A percentile compares a stretch with the other conserved stretches of the same genome.
Evolutionary conservation across 208 protist genomes (phyloP).

Genomic region (Crithidia mellificae): DNA sequence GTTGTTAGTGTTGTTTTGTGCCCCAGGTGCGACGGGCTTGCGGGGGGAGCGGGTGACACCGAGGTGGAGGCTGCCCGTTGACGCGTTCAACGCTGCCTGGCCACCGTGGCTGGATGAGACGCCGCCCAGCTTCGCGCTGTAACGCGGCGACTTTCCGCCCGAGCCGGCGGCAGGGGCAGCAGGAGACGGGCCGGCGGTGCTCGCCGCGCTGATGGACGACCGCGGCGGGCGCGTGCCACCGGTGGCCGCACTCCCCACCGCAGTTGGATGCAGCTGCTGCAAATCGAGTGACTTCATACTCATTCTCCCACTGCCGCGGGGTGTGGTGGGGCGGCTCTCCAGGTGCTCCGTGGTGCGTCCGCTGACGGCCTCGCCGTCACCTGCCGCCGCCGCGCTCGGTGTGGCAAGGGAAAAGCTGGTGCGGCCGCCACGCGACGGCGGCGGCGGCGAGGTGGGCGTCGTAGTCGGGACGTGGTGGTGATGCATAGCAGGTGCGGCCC

Average conservation of each 20-base stretch:
- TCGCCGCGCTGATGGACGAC: neutral
- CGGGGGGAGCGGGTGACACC: slow-evolving; percentile 20
- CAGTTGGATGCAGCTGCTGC: slow-evolving; percentile 1
- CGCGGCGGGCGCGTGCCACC: neutral
- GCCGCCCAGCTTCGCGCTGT: neutral
- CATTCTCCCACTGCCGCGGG: slow-evolving; percentile 1
- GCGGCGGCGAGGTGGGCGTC: slow-evolving; percentile 2
- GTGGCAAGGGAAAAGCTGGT: neutral
- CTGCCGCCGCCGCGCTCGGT: neutral
- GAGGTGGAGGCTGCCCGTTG: slow-evolving; percentile 19
- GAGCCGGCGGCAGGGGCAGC: neutral
- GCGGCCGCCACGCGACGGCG: slow-evolving; percentile 3
- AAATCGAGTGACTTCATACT: slow-evolving; percentile 18
- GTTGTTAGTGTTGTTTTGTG: slow-evolving; percentile 2
- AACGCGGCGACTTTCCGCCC: neutral
- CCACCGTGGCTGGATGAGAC: neutral
- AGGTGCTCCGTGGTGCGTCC: neutral
- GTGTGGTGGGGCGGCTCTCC: slow-evolving; percentile 6
- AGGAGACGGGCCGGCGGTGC: neutral
- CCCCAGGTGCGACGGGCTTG: slow-evolving; percentile 8
- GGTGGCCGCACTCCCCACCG: neutral
- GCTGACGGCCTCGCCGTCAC: neutral
- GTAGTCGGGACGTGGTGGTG: neutral
- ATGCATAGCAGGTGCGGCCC: no score
- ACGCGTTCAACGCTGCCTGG: slow-evolving; percentile 5